Conservation (phyloP, 257 asterid genomes). For the Sherardia arvensis region DNA sequence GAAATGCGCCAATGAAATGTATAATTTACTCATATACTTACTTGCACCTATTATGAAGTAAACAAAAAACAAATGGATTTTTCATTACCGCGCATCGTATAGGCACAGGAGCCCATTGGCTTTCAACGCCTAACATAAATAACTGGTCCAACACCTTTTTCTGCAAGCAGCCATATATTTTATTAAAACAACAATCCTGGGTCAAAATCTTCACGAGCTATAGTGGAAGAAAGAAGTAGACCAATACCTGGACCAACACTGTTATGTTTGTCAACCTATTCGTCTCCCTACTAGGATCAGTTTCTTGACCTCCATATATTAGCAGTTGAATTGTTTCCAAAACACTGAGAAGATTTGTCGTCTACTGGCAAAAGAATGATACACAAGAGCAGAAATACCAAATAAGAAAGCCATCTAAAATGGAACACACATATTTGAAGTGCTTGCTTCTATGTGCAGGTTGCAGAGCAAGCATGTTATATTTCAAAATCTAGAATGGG, state of each 20-base stretch:
- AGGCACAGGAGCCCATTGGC: conserved; percentile 95
- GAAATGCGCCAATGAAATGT: not conserved
- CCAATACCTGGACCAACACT: conserved; percentile 77
- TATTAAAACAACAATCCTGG: conserved; percentile 4
- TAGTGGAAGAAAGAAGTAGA: conserved; percentile 11
- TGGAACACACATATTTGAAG: conserved; percentile 6
- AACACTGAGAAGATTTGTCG: conserved; percentile 72
- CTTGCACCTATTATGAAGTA: not conserved
- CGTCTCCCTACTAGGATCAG: conserved; percentile 61
- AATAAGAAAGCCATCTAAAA: conserved; percentile 26
- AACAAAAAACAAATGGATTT: conserved; percentile 2
- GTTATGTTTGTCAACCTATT: conserved; percentile 63
- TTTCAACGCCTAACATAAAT: conserved; percentile 88
- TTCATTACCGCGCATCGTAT: conserved; percentile 75
- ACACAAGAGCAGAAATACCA: conserved; percentile 17
- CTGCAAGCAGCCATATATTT: conserved; percentile 33
- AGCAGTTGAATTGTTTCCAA: conserved; percentile 83
- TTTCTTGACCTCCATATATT: conserved; percentile 54
- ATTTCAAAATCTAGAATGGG: not conserved
- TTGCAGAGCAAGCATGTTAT: not conserved
- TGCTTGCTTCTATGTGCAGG: conserved; percentile 2
- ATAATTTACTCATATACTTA: not conserved
- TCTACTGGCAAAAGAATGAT: conserved; percentile 67
- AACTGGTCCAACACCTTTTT: conserved; percentile 78
- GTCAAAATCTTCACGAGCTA: conserved; percentile 7